phyloP scores from a whole-genome alignment of 257 asterid species.

The Solanum lycopersicoides region DNA sequence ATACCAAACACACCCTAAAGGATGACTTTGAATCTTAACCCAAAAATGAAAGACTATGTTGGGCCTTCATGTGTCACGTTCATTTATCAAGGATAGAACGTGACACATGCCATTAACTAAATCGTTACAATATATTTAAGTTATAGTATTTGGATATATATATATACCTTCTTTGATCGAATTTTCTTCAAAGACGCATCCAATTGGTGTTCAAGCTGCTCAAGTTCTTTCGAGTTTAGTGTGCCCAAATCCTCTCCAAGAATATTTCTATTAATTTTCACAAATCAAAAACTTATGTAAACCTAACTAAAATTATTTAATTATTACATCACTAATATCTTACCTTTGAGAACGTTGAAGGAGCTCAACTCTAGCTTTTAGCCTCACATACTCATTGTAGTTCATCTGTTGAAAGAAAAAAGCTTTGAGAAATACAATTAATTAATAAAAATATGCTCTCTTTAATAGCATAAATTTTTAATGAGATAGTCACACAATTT shows the following conservation, averaged over 20 bases:
- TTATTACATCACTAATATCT: background rate
- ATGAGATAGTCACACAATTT: background rate
- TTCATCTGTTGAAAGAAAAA: background rate
- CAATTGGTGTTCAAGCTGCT: constrained; percentile 17
- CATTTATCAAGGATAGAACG: too few species aligned
- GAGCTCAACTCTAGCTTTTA: constrained; percentile 21
- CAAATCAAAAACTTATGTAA: background rate
- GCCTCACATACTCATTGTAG: constrained; percentile 22
- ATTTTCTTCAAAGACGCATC: constrained; percentile 16
- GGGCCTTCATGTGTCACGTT: too few species aligned
- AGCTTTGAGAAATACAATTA: background rate
- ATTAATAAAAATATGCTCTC: too few species aligned
- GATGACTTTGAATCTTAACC: too few species aligned
- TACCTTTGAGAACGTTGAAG: constrained; percentile 27
- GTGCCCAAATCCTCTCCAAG: constrained; percentile 21
- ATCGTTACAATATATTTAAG: background rate
- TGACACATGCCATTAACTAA: background rate
- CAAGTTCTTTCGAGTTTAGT: constrained; percentile 15
- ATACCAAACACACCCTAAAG: too few species aligned
- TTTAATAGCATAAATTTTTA: too few species aligned
- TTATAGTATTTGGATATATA: too few species aligned
- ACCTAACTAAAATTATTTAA: background rate
- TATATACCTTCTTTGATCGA: constrained; percentile 17
- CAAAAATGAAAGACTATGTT: too few species aligned
- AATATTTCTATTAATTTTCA: constrained; percentile 5